Evolutionary conservation across 1,139 yeast species (phyloP).

Genomic region (Saccharomycopsis hybrid): DNA sequence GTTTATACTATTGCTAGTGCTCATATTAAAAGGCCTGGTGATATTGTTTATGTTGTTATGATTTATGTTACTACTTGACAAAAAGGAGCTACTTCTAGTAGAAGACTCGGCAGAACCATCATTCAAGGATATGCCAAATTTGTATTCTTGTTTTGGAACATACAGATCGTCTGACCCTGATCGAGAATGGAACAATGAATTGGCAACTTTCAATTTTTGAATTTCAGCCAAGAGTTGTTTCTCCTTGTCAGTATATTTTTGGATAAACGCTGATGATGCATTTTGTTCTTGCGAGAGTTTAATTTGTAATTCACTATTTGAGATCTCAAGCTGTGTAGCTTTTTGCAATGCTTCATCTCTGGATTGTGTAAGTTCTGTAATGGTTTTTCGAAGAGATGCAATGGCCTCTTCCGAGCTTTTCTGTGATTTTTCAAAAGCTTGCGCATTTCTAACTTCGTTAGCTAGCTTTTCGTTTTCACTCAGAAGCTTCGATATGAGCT

Average conservation of each 20-base stretch:
- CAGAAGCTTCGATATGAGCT: slow-evolving; percentile 3
- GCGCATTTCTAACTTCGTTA: not conserved
- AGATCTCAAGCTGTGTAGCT: not conserved
- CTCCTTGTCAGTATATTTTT: slow-evolving; percentile 9
- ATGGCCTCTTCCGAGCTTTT: slow-evolving; percentile 1
- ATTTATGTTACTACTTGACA: slow-evolving; percentile 3
- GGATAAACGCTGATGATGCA: not conserved
- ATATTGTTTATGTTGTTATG: too few species aligned
- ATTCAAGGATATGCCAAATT: not conserved
- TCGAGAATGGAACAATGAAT: too few species aligned
- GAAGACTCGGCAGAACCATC: slow-evolving; percentile 5
- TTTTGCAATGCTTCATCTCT: not conserved
- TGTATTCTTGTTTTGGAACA: too few species aligned
- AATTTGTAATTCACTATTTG: not conserved
- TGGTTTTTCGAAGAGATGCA: not conserved
- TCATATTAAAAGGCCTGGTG: too few species aligned
- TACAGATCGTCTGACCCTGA: too few species aligned
- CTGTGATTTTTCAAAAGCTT: slow-evolving; percentile 4
- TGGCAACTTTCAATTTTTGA: not conserved
- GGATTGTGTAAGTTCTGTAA: not conserved
- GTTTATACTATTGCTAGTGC: too few species aligned
- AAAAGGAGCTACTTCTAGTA: slow-evolving; percentile 13
- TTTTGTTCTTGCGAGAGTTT: slow-evolving; percentile 9
- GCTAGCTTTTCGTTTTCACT: slow-evolving; percentile 2
- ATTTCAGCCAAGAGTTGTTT: slow-evolving; percentile 6